A percentile compares a stretch with the other conserved stretches of the same genome.
phyloP scores from a whole-genome alignment of 257 asterid species.

The Ligustrum vulgare region DNA sequence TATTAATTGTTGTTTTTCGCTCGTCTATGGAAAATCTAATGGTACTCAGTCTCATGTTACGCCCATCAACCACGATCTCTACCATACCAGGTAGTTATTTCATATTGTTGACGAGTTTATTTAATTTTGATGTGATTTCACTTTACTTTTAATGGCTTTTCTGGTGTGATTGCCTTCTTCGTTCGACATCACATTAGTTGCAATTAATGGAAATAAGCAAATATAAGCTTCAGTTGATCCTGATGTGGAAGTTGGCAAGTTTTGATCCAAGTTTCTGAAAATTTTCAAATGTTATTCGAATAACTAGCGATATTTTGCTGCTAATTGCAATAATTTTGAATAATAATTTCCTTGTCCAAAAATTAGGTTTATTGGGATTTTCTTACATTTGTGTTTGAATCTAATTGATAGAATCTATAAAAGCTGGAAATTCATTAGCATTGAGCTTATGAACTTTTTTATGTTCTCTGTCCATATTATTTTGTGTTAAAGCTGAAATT shows the following conservation, averaged over 20 bases:
- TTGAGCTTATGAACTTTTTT: not conserved
- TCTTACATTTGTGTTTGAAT: not conserved
- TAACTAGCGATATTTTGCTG: not conserved
- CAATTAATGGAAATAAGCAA: constrained; percentile 19
- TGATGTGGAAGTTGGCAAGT: constrained; percentile 24
- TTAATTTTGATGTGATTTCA: constrained; percentile 9
- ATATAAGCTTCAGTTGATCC: constrained; percentile 19
- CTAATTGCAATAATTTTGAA: not conserved
- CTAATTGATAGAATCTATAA: constrained; percentile 3
- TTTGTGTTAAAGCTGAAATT: not conserved
- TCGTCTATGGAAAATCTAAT: constrained; percentile 49
- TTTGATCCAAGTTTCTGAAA: constrained; percentile 16
- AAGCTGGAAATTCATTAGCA: constrained; percentile 4
- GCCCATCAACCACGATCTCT: constrained; percentile 86
- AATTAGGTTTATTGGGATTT: not conserved
- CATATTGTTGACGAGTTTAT: not conserved
- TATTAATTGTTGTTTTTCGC: constrained; percentile 19
- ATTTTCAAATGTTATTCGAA: not conserved
- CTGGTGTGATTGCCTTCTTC: constrained; percentile 4
- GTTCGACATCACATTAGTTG: constrained; percentile 17
- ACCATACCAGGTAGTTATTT: constrained; percentile 67
- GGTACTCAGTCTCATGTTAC: constrained; percentile 41
- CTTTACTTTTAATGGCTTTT: not conserved
- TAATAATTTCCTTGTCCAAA: not conserved
- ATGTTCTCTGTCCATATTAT: not conserved